Evolutionary conservation across 306 rosid genomes (phyloP), one percentile per base, ranked within the genome.

Genomic region (Cicer judaicum): DNA sequence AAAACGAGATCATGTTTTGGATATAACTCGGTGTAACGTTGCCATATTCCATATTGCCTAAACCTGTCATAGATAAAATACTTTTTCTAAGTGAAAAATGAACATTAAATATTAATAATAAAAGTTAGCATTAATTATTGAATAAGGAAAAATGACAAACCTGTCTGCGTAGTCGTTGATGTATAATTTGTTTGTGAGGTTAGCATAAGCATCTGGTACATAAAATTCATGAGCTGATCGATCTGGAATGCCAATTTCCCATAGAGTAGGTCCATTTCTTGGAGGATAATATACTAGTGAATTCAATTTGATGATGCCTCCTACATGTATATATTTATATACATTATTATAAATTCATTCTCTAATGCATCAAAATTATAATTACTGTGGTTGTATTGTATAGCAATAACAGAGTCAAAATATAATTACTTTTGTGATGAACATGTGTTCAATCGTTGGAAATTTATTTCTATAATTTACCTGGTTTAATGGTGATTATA

Each of bases 201-300:
- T 72, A 1, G 97, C 87, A 15, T 79, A 6, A 1, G 97, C 86
- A 11, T 84, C 84, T 13, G 97, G 97, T 39, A 94, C 38, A 36
- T 11, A 78, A 48, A 87, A 91, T 76, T 94, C 97, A 0, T 76
- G 82, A 0, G 98, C 96, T 9, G 87, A 52, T 7, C 97, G 92
- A 70, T 94, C 98, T 0, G 98, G 97, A 63, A 88, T 14, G 49
- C 98, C 97, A 8, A 94, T 94, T 73, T 91, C 97, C 98, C 96
- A 94, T 0, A 91, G 64, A 8, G 95, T 91, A 0, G 93, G 85
- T 5, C 98, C 98, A 61, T 83, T 86, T 82, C 97, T 91, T 48
- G 96, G 96, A 70, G 95, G 91, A 24, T 36, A 72, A 59, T 80
- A 91, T 2, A 87, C 85, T 24, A 90, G 40, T 43, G 41, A 10